Conservation (phyloP, 495 filamentous ascomycete genomes). For the Trichoderma orchidacearum region DNA sequence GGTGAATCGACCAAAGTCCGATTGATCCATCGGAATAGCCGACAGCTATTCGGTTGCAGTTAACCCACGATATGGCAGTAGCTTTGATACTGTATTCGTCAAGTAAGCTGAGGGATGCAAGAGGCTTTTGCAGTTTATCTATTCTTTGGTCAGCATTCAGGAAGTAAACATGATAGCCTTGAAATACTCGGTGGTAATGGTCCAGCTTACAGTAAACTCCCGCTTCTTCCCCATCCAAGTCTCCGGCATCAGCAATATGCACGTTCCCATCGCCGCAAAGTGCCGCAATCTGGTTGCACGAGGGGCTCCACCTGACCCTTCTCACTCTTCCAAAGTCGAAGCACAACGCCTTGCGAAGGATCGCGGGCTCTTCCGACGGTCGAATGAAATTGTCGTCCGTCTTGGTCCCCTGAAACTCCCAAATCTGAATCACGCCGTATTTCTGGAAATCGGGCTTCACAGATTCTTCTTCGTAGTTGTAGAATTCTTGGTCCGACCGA, state of each 20-base stretch:
- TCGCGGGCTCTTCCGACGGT: constrained; percentile 8
- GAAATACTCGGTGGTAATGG: background rate
- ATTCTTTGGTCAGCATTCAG: constrained; percentile 6
- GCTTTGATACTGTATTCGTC: constrained; percentile 27
- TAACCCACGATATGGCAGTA: constrained; percentile 34
- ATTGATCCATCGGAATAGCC: constrained; percentile 34
- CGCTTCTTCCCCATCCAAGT: constrained; percentile 3
- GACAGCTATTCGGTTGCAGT: constrained; percentile 30
- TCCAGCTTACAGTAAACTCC: constrained; percentile 19
- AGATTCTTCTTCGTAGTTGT: constrained; percentile 7
- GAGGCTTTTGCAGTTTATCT: constrained; percentile 27
- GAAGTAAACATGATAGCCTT: background rate
- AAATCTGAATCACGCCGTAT: constrained; percentile 26
- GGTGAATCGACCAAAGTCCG: constrained; percentile 32
- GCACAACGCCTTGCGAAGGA: constrained; percentile 15
- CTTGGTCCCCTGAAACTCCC: constrained; percentile 18
- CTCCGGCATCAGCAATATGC: constrained; percentile 22
- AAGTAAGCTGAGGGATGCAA: constrained; percentile 21
- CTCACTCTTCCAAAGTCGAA: constrained; percentile 25
- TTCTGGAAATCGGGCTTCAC: constrained; percentile 10
- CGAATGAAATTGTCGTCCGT: constrained; percentile 8
- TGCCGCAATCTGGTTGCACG: constrained; percentile 21
- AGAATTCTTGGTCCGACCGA: constrained; percentile 23
- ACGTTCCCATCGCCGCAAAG: constrained; percentile 28
- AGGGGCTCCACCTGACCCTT: constrained; percentile 30